These are phyloP conservation scores for Pichia sp. DNA, from an alignment of 1,139 yeast species.

Conservation along the genomic window DNA sequence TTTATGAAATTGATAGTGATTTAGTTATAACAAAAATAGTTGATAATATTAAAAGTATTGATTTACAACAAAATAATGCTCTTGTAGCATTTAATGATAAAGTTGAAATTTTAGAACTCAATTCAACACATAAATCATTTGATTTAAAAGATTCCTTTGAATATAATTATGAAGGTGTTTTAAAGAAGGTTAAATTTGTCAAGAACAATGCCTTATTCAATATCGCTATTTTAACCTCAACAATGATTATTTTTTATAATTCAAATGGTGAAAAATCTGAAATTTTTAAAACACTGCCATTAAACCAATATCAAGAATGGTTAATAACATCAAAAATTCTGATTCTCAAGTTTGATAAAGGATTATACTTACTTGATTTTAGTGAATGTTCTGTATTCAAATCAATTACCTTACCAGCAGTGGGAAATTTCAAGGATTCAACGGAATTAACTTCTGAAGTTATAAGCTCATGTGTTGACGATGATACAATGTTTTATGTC, in stretches of 20 bases:
- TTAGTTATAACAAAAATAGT: background rate
- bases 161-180: constrained; percentile 12
- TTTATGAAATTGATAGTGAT: constrained; percentile 6
- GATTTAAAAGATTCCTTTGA: constrained; percentile 5
- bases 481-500: constrained; percentile 19
- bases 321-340: constrained; percentile 19
- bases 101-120: constrained; percentile 18
- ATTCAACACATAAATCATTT: constrained; percentile 3
- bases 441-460: background rate
- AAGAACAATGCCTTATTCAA: constrained; percentile 13
- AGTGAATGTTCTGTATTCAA: constrained; percentile 19
- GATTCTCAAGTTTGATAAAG: constrained; percentile 17
- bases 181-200: constrained; percentile 18
- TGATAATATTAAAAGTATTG: constrained; percentile 16
- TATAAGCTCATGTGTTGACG: constrained; percentile 19
- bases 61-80: constrained; percentile 16
- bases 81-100: constrained; percentile 14
- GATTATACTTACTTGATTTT: constrained; percentile 19
- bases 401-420: constrained; percentile 13
- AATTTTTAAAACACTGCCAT: constrained; percentile 12
- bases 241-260: constrained; percentile 20
- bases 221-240: constrained; percentile 21
- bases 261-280: constrained; percentile 1
- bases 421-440: background rate
- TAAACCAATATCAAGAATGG: constrained; percentile 18